Conservation (phyloP, 495 filamentous ascomycete species). For the Tuber indicum region DNA sequence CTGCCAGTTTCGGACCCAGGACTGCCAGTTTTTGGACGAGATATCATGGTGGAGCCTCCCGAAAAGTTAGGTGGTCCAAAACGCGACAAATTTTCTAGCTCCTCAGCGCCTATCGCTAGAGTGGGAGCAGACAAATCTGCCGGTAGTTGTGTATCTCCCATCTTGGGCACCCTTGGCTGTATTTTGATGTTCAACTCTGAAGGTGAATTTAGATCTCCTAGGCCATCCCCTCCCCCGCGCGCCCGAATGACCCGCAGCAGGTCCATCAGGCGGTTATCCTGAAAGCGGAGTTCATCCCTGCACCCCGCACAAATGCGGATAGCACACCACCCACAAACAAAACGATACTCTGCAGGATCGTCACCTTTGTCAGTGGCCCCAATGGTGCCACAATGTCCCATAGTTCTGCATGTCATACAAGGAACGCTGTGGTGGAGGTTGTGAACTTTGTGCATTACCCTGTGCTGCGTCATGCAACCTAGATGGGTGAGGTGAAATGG, state of each 20-base stretch:
- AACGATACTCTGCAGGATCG: neutral
- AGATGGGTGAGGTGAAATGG: neutral
- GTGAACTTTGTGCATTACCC: slow-evolving; percentile 1
- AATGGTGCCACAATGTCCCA: neutral
- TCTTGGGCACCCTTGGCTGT: neutral
- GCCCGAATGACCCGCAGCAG: neutral
- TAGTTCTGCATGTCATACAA: neutral
- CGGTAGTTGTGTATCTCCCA: neutral
- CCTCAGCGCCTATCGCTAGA: neutral
- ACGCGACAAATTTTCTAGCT: neutral
- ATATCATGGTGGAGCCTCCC: neutral
- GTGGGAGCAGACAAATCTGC: neutral
- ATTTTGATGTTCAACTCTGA: neutral
- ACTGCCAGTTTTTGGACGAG: neutral
- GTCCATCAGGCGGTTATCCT: neutral
- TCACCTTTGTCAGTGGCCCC: neutral
- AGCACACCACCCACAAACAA: neutral
- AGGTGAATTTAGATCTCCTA: neutral
- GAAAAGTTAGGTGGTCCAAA: neutral
- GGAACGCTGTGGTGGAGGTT: neutral
- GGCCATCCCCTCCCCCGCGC: neutral
- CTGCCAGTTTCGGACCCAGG: neutral
- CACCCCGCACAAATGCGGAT: neutral
- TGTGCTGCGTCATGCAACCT: neutral
- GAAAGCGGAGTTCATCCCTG: neutral